Evolutionary conservation across 2,329 filamentous ascomycete genomes (phyloP), one percentile per base, ranked within the genome.

Genomic region (Neophaeococcomyces aloes): DNA sequence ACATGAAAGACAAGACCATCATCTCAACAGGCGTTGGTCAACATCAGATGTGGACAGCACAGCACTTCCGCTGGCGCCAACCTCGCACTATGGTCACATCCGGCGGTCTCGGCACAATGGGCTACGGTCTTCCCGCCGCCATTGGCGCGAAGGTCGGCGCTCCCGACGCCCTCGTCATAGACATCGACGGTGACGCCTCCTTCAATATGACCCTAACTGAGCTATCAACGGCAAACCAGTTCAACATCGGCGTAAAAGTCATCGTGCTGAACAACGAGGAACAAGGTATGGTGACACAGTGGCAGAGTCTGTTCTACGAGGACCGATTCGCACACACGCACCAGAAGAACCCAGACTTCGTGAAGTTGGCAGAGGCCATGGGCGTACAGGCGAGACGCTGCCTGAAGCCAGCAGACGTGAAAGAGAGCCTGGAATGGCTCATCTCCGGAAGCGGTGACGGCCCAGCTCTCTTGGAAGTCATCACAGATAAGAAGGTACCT

Each of bases 181-280:
- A 96, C 64, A 93, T 96, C 58, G 91, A 98, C 61, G 91, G 91
- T 50, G 91, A 96, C 62, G 91, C 89, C n/a, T 95, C 88, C 3
- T 96, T 98, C 72, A 86, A 86, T 74, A 96, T 98, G 91, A 96
- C 91, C 4, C 74, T 95, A 47, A 95, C 89, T 1, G 91, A 98
- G 69, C 79, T 98, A 42, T 85, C 83, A 35, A 95, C 89, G 1
- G 88, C 88, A 32, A 78, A 84, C 7, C 88, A 98, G 67, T 96
- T 96, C 72, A 85, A 91, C 69, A 95, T 96, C 62, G 88, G 85
- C 52, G 81, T 94, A 65, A 96, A 96, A 75, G 75, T 96, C 48
- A 86, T 96, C 56, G 74, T 96, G 19, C 66, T 98, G 44, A 96
- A 96, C 73, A 98, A 94, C 65, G 87, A 94, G 65, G 87, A 96